Percentiles rank a stretch among this genome's conserved stretches.
Evolutionary conservation across 108 stramenopile genomes (phyloP).

Genomic region (Poteriospumella lacustris): DNA sequence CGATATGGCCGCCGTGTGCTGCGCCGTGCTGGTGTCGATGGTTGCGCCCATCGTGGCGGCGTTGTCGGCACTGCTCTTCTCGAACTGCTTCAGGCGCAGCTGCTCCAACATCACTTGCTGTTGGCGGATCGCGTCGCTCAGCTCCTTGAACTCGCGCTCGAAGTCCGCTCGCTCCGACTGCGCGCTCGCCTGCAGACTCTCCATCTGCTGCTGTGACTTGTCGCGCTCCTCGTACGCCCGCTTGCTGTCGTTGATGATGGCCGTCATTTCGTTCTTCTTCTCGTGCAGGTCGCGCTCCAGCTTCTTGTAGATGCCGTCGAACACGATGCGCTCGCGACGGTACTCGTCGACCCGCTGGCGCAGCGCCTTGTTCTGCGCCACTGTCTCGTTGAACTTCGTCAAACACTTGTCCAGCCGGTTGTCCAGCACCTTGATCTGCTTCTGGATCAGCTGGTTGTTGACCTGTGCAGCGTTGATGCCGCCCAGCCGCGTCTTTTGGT

Average conservation of each 20-base stretch:
- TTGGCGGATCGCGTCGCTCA: constrained; percentile 49
- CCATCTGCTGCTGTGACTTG: constrained; percentile 52
- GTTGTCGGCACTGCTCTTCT: too few species aligned
- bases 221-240: constrained; percentile 52
- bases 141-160: constrained; percentile 50
- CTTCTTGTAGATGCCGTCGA: constrained; percentile 60
- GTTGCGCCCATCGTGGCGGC: too few species aligned
- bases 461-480: constrained; percentile 56
- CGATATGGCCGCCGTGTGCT: not conserved
- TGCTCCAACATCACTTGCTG: constrained; percentile 40
- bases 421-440: constrained; percentile 56
- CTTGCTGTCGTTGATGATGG: constrained; percentile 56
- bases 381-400: constrained; percentile 55
- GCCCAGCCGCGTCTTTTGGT: constrained; percentile 56
- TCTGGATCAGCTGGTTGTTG: constrained; percentile 55
- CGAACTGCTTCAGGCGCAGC: constrained; percentile 25
- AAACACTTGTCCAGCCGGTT: constrained; percentile 57
- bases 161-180: constrained; percentile 53
- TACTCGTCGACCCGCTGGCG: constrained; percentile 51
- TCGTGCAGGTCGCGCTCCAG: constrained; percentile 55
- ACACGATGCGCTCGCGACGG: constrained; percentile 56
- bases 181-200: constrained; percentile 46
- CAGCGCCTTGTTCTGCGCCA: constrained; percentile 54
- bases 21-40: not conserved
- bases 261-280: constrained; percentile 60